Evolutionary conservation across 2,329 filamentous ascomycete species (phyloP), one percentile per base, ranked within the genome.

Genomic region (Aspergillus carbonarius): DNA sequence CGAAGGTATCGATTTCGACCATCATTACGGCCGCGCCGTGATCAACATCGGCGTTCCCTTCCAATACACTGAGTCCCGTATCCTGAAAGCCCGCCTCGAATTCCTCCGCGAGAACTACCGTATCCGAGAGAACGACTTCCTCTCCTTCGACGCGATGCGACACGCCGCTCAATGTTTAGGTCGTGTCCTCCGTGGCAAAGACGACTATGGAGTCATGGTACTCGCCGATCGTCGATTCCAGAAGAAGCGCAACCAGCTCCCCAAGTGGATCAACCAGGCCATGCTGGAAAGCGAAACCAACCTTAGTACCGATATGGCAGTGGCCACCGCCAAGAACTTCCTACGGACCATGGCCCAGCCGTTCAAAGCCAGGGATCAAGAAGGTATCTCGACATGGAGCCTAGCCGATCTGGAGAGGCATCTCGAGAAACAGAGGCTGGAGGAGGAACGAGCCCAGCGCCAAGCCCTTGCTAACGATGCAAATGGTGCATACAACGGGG

Each of bases 171-270:
- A 99, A 73, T 99, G 95, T 70, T 81, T 99, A 1, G 96, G 95
- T 13, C 93, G 95, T 72, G 95, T 99, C 44, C 81, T 99, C 62
- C 85, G 95, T 68, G 95, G 95, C 23, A 99, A 99, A 75, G 96
- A 99, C 72, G 95, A 99, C 76, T 99, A 99, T 75, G 95, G 95
- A n/a, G 91, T 99, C 80, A 99, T 99, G 95, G 93, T 99, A 4
- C 82, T 99, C 27, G 95, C 96, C 2, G 95, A 99, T 74, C 88
- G 91, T 42, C 87, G 95, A 17, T 99, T 97, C 75, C 88, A 92
- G 72, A 96, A 95, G 79, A 98, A 98, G 78, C 84, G 92, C 37
- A 82, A 77, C 3, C 96, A 99, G 76, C 81, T 99, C 27, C 95
- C 95, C 10, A 96, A 96, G 73, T 99, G 95, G 95, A 99, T 99